Evolutionary conservation across 306 rosid genomes (phyloP).

Genomic region (Ammopiptanthus mongolicus): DNA sequence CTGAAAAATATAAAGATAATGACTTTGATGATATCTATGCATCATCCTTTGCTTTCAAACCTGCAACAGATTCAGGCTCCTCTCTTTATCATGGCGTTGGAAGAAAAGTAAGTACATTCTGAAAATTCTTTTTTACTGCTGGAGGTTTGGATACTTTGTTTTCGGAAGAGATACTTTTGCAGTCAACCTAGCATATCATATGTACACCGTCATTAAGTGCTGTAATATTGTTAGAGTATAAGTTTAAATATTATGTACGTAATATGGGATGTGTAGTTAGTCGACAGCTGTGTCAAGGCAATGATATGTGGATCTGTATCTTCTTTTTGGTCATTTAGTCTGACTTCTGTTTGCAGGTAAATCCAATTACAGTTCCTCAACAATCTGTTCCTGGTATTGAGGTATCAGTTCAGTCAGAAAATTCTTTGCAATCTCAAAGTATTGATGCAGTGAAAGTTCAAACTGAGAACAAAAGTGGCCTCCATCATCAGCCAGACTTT

Average conservation of each 20-base stretch:
- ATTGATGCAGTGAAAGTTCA: conserved; percentile 43
- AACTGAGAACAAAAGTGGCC: conserved; percentile 42
- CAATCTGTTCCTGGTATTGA: conserved; percentile 51
- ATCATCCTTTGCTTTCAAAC: conserved; percentile 75
- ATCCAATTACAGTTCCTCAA: conserved; percentile 41
- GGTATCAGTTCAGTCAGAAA: conserved; percentile 54
- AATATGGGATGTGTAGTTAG: background rate
- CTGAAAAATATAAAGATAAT: conserved; percentile 39
- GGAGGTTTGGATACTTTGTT: background rate
- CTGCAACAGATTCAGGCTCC: conserved; percentile 47
- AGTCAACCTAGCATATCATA: background rate
- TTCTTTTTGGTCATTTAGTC: conserved; percentile 19
- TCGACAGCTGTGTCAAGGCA: background rate
- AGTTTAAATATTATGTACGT: conserved; percentile 14
- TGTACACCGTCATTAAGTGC: background rate
- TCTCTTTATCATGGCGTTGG: conserved; percentile 52
- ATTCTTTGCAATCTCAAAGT: conserved; percentile 48
- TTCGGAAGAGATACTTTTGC: background rate
- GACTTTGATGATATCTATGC: conserved; percentile 41
- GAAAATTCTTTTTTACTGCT: background rate
- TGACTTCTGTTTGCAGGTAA: conserved; percentile 44
- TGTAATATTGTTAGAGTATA: background rate
- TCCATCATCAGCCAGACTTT: conserved; percentile 48
- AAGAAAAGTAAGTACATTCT: conserved; percentile 53
- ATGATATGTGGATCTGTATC: background rate